These are phyloP conservation scores for Lepraria neglecta DNA, from an alignment of 495 filamentous ascomycete genomes.

Conservation along the genomic window DNA sequence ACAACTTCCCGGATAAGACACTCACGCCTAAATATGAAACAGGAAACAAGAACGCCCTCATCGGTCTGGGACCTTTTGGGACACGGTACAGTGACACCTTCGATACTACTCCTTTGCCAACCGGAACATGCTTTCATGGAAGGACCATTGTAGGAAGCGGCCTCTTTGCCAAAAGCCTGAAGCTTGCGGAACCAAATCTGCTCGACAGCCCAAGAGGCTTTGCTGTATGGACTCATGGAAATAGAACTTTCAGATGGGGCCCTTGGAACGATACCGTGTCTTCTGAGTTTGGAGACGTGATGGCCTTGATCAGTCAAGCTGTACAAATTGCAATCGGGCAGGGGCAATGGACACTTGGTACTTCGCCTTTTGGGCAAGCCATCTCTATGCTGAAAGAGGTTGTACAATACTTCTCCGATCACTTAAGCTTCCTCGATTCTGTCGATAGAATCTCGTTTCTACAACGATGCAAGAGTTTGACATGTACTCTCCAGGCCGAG, in stretches of 20 bases:
- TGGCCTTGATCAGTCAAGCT: constrained; percentile 46
- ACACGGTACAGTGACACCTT: constrained; percentile 71
- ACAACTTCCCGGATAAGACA: constrained; percentile 21
- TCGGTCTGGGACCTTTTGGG: constrained; percentile 53
- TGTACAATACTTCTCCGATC: constrained; percentile 44
- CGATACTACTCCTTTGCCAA: constrained; percentile 57
- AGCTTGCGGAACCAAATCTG: constrained; percentile 29
- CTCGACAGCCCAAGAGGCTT: constrained; percentile 34
- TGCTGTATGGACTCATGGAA: constrained; percentile 41
- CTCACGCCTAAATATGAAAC: background rate
- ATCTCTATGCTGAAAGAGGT: constrained; percentile 33
- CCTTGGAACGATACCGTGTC: constrained; percentile 63
- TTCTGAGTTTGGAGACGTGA: constrained; percentile 56
- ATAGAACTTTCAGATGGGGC: constrained; percentile 55
- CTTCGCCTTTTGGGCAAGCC: background rate
- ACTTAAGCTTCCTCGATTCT: constrained; percentile 48
- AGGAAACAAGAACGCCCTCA: background rate
- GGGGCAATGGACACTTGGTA: background rate
- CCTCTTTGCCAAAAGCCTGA: constrained; percentile 49
- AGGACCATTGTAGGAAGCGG: constrained; percentile 72
- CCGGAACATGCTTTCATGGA: constrained; percentile 69
- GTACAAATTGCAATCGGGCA: background rate
- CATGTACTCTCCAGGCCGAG: constrained; percentile 31
- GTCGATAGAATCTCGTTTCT: constrained; percentile 42
- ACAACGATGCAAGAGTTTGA: constrained; percentile 31